Base-by-base conservation (phyloP, 1,284 basidiomycete species). In the Heterobasidion annosum region DNA sequence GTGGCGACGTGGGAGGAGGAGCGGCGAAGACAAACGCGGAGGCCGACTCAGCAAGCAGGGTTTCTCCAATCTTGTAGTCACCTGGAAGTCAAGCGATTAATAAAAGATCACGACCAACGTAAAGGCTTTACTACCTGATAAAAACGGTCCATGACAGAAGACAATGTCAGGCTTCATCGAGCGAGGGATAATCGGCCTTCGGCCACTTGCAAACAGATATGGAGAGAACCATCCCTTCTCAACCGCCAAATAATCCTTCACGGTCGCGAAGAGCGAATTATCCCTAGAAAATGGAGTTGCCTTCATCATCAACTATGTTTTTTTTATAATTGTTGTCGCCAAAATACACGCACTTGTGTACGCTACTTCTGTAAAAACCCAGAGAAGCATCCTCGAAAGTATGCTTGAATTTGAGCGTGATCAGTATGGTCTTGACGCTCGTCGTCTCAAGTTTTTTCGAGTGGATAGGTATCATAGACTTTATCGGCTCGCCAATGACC, bases 191-290 rank as follows among this genome's bases (percentile, higher is more conserved):
- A 78, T 72, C 1, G 82, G 82, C 52, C 81, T 66, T 15, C 79
- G 72, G 8, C 73, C 74, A 56, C 79, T 83, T 3, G 82, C 81
- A 60, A 83, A 85, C 0, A 85, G 70, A 62, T 84, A 84, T 0
- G 83, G 80, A 25, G 76, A 80, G 66, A 84, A 82, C 82, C 82
- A 83, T 12, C 81, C 82, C 62, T 84, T 84, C 65, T 82, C 77
- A 3, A 78, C 69, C 0, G 81, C 74, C 53, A 85, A 66, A 58
- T 84, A 85, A 56, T 83, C 81, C 61, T 77, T 81, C n/a, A 85
- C 78, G n/a, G 71, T 70, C 32, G 81, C 67, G 59, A 84, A 83
- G 15, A 84, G 65, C 7, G 76, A 78, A 15, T 64, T 62, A 60
- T 84, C 79, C 55, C 79, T 81, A 50, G 40, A 34, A n/a, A 40